These are phyloP conservation scores for Aspergillus persii DNA, from an alignment of 2,329 filamentous ascomycete genomes.

Conservation along the genomic window DNA sequence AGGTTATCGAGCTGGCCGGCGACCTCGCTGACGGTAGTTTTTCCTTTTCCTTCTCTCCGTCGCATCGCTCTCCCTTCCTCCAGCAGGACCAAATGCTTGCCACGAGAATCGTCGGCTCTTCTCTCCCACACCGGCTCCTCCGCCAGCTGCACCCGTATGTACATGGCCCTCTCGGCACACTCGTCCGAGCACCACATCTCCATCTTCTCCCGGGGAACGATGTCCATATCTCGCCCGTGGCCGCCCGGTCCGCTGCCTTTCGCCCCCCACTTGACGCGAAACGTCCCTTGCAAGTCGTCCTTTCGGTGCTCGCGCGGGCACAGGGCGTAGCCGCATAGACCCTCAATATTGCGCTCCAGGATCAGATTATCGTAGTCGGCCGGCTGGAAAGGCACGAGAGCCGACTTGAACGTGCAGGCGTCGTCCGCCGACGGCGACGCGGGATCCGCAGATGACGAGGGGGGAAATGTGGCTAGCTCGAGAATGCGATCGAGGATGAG, in stretches of 20 bases:
- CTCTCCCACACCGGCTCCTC: slow-evolving; percentile 85
- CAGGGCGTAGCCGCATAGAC: slow-evolving; percentile 77
- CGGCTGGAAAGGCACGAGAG: slow-evolving; percentile 74
- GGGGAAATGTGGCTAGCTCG: slow-evolving; percentile 64
- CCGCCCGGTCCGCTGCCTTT: slow-evolving; percentile 48
- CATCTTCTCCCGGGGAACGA: slow-evolving; percentile 69
- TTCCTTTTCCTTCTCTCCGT: slow-evolving; percentile 19
- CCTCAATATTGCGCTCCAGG: slow-evolving; percentile 81
- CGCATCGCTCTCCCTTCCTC: slow-evolving; percentile 55
- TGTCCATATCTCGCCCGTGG: slow-evolving; percentile 56
- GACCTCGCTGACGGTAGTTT: slow-evolving; percentile 26
- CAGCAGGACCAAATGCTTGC: slow-evolving; percentile 59
- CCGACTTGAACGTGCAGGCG: slow-evolving; percentile 61
- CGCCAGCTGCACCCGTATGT: slow-evolving; percentile 82
- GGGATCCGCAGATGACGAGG: slow-evolving; percentile 51
- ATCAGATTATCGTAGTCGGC: slow-evolving; percentile 86
- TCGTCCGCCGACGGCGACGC: slow-evolving; percentile 59
- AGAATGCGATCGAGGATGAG: slow-evolving; percentile 72
- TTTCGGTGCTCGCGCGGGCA: slow-evolving; percentile 66
- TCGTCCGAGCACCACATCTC: slow-evolving; percentile 83
- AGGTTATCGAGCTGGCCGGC: slow-evolving; percentile 20
- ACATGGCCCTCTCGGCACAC: slow-evolving; percentile 77
- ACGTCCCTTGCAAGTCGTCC: slow-evolving; percentile 59
- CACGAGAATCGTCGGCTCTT: slow-evolving; percentile 49
- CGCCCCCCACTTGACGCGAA: slow-evolving; percentile 62